A percentile compares a stretch with the other conserved stretches of the same genome.
Conservation (phyloP, 2,329 filamentous ascomycete species). For the Paecilomyces fulvus region DNA sequence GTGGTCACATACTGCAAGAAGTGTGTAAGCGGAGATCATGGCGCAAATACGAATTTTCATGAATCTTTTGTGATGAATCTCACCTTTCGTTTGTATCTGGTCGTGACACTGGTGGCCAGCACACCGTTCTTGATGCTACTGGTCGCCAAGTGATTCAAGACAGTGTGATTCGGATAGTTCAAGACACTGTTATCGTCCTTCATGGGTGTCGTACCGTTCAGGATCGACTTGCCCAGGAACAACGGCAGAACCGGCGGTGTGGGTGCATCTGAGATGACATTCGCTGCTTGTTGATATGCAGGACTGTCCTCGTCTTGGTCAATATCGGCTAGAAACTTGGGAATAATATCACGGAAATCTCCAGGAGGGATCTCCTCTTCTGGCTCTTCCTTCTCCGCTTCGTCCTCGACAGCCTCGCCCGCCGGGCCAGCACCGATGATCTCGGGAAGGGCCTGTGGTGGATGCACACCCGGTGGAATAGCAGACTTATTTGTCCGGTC, state of each 20-base stretch:
- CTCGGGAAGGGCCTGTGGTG: conserved; percentile 36
- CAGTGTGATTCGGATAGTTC: conserved; percentile 94
- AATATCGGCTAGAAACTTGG: conserved; percentile 73
- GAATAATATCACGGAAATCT: conserved; percentile 65
- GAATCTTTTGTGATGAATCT: conserved; percentile 3
- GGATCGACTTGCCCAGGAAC: conserved; percentile 86
- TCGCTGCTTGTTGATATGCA: conserved; percentile 63
- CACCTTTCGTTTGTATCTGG: conserved; percentile 86
- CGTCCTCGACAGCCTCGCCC: conserved; percentile 34
- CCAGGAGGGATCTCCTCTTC: conserved; percentile 49
- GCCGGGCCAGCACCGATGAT: conserved; percentile 20
- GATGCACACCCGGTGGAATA: conserved; percentile 31
- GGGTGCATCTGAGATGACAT: conserved; percentile 69
- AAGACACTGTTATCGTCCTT: conserved; percentile 98
- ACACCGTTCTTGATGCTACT: conserved; percentile 98
- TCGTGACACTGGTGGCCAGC: conserved; percentile 89
- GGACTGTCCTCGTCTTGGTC: conserved; percentile 74
- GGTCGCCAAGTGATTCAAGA: conserved; percentile 91
- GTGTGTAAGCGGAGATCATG: conserved; percentile 11
- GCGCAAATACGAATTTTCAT: background rate
- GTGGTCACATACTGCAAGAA: conserved; percentile 78
- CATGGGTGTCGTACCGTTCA: conserved; percentile 84
- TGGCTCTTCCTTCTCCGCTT: conserved; percentile 37
- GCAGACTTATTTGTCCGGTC: conserved; percentile 25
- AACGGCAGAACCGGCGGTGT: conserved; percentile 78